phyloP scores from a whole-genome alignment of 164 flowering plant species.

The Liquidambar formosana region DNA sequence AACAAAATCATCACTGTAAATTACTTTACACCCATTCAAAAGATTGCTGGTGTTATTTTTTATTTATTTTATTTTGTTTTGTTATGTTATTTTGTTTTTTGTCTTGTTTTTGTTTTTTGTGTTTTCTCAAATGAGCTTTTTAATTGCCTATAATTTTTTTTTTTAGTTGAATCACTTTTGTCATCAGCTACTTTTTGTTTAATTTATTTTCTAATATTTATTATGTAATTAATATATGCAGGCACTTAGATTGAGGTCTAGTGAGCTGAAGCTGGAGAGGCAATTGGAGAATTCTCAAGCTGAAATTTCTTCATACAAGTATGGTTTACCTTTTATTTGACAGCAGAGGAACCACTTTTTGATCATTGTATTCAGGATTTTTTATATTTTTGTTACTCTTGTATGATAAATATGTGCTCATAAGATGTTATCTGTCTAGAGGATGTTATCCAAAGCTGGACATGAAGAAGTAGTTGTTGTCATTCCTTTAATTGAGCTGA shows the following conservation, averaged over 20 bases:
- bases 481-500: neutral
- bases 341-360: neutral
- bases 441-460: neutral
- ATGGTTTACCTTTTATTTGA: constrained; percentile 21
- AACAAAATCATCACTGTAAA: too few relatives aligned
- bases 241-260: constrained; percentile 92
- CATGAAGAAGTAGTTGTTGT: neutral
- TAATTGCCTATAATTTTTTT: too few relatives aligned
- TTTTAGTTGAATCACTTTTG: too few relatives aligned
- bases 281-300: constrained; percentile 72
- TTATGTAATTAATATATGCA: constrained; percentile 14
- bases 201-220: too few relatives aligned
- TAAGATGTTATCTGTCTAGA: too few relatives aligned
- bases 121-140: too few relatives aligned
- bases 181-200: too few relatives aligned
- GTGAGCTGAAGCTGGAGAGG: constrained; percentile 91
- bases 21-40: too few relatives aligned
- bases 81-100: too few relatives aligned
- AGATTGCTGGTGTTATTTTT: too few relatives aligned
- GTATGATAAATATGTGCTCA: neutral
- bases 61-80: too few relatives aligned
- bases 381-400: neutral
- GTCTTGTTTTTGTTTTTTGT: too few relatives aligned
- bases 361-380: neutral
- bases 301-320: constrained; percentile 81